phyloP scores from a whole-genome alignment of 106 monocot species.

The Allium fistulosum region DNA sequence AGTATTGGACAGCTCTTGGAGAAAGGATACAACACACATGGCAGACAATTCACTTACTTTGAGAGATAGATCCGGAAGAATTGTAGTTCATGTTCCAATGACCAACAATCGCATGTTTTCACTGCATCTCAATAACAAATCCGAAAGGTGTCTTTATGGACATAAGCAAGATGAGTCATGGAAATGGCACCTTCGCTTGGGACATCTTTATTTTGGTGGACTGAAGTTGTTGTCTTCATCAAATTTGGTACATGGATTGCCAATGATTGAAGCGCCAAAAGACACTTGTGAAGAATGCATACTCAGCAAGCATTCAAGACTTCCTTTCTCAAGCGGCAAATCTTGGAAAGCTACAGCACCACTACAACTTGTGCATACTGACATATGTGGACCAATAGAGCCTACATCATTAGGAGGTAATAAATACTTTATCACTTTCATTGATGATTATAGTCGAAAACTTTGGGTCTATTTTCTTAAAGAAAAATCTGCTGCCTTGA shows the following conservation, averaged over 20 bases:
- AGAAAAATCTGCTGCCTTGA: too few relatives aligned
- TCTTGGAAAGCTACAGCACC: too few relatives aligned
- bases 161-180: neutral
- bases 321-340: too few relatives aligned
- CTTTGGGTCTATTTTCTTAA: too few relatives aligned
- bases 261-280: neutral
- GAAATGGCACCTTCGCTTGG: neutral
- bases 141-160: too few relatives aligned
- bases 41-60: neutral
- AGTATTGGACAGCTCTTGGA: conserved; percentile 6
- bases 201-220: neutral
- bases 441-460: conserved; percentile 1
- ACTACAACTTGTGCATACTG: too few relatives aligned
- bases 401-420: neutral
- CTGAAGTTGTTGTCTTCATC: neutral
- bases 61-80: neutral
- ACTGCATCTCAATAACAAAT: neutral
- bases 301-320: too few relatives aligned
- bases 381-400: too few relatives aligned
- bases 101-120: conserved; percentile 1
- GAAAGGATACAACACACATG: conserved; percentile 3
- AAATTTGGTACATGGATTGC: neutral
- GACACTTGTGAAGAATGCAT: neutral
- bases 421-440: neutral
- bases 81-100: neutral